phyloP scores from a whole-genome alignment of 148 eudicot genomes.

The Rhododendron simsii region DNA sequence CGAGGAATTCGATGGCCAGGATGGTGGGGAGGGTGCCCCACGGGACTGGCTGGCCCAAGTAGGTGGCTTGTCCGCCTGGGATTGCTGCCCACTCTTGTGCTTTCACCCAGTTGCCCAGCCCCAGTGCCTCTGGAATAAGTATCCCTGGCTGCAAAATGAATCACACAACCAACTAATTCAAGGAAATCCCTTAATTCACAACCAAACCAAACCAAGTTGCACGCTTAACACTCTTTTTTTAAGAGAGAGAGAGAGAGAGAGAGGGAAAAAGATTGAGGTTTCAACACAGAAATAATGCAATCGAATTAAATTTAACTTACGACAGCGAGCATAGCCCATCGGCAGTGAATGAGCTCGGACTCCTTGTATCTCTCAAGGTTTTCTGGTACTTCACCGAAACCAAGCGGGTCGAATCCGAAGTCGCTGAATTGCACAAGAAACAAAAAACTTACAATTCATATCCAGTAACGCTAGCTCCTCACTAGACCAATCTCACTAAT shows the following conservation, averaged over 20 bases:
- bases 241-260: background rate
- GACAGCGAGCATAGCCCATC: conserved; percentile 99
- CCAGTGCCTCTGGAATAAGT: conserved; percentile 86
- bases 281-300: background rate
- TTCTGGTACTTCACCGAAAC: conserved; percentile 85
- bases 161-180: background rate
- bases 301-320: conserved; percentile 36
- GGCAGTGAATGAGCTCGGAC: conserved; percentile 86
- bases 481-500: background rate
- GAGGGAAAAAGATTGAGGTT: background rate
- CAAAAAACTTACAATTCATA: background rate
- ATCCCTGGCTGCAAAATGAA: conserved; percentile 77
- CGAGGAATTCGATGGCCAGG: conserved; percentile 78
- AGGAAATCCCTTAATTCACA: background rate
- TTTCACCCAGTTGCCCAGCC: conserved; percentile 95
- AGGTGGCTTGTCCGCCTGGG: conserved; percentile 95
- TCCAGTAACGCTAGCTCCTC: background rate
- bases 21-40: conserved; percentile 96
- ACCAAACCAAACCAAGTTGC: background rate
- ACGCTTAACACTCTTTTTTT: background rate
- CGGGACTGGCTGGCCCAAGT: conserved; percentile 93
- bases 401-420: conserved; percentile 92
- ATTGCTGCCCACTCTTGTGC: conserved; percentile 99
- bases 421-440: conserved; percentile 44
- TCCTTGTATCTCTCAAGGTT: conserved; percentile 94